These are phyloP conservation scores for Colletotrichum sp. DNA, from an alignment of 2,329 filamentous ascomycete genomes.

Conservation along the genomic window DNA sequence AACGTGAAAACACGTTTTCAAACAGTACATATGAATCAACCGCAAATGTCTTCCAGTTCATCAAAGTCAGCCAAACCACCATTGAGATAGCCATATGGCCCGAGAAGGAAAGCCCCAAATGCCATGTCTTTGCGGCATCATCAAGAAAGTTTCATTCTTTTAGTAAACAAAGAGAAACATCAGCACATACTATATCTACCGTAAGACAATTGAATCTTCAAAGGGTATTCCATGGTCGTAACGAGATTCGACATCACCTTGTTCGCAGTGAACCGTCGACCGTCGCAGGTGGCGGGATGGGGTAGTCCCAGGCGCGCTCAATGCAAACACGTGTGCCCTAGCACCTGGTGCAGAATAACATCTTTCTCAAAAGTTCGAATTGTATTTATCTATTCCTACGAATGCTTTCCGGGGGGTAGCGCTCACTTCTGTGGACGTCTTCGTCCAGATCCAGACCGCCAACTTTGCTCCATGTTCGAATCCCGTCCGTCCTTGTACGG, in stretches of 20 bases:
- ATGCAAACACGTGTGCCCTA: background rate
- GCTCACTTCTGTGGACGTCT: accelerated
- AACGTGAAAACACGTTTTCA: background rate
- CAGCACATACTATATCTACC: accelerated
- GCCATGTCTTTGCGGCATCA: background rate
- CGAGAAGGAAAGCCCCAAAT: background rate
- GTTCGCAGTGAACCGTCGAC: background rate
- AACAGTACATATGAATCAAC: background rate
- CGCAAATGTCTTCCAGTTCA: accelerated
- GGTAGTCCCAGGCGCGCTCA: accelerated
- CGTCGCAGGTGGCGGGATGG: background rate
- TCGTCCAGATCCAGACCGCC: background rate
- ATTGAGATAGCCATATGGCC: accelerated
- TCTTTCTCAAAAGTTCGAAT: no score
- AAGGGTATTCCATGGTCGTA: background rate
- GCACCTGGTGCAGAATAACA: accelerated
- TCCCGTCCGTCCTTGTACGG: no score
- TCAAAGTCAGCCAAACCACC: no score
- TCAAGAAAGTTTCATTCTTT: no score
- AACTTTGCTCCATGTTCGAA: no score
- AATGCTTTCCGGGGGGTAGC: no score
- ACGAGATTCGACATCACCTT: background rate
- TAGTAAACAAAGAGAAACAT: accelerated
- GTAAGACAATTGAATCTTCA: no score
- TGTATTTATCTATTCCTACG: no score